Evolutionary conservation across 2,329 filamentous ascomycete genomes (phyloP), one percentile per base, ranked within the genome.

Genomic region (Calonectria ilicicola): DNA sequence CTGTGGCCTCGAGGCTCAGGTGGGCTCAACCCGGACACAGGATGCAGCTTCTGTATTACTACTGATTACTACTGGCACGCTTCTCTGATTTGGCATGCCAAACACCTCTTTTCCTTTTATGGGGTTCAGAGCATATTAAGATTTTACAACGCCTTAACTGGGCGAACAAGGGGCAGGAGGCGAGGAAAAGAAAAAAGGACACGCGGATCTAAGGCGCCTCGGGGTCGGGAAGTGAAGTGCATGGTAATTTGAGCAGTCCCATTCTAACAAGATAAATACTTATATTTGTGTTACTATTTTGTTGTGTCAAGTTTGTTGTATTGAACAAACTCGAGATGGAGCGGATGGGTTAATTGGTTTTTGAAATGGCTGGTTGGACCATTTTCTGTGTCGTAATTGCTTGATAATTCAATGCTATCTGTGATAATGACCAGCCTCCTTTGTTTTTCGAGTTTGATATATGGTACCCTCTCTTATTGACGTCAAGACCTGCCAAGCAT

Each of bases 161-260:
- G 65, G 49, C 62, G 42, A 53, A 65, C 67, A 66, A 42, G 51
- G 32, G n/a, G 42, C 14, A 23, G 27, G 62, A 32, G 44, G 23
- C 35, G 42, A 65, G 42, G 62, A 64, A 26, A 53, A 67, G 51
- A 49, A 58, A 70, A 70, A 70, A 62, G 42, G 51, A 17, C 62
- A 35, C 29, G 19, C 21, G 32, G 35, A 38, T 44, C 63, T 17
- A 26, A 46, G 51, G 66, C 44, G 46, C 32, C 26, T 44, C 44
- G 56, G 46, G 68, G 51, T 70, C 35, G 60, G 49, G 38, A 65
- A 58, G 63, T 23, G 63, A 67, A 63, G 63, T 40, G 53, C 53
- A 35, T 60, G 53, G 38, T 70, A 70, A 70, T 70, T 70, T 63
- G 69, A 70, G 32, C 35, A 70, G 56, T 70, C 63, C 51, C 51